Base-by-base conservation (phyloP, 495 filamentous ascomycete genomes). In the Oleoguttula mirabilis region DNA sequence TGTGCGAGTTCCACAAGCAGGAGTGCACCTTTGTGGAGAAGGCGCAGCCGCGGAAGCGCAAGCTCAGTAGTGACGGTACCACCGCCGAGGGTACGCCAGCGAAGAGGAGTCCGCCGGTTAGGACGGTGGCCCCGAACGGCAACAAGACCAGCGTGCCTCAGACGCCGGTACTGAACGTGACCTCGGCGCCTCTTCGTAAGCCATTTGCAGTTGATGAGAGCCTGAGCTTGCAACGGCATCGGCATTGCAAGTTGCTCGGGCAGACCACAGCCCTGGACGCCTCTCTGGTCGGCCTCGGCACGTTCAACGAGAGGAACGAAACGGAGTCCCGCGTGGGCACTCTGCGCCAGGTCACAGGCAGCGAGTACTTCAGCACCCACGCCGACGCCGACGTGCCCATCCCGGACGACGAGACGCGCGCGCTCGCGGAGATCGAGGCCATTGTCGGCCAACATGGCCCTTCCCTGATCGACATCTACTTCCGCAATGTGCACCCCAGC, bases 381-480 rank as follows among this genome's bases (percentile, higher is more conserved):
- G 74, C 77, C 22, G 81, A 84, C 55, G 63, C 69, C 36, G 64
- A 65, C 54, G 75, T 76, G 5, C 74, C 73, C 31, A 72, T 73
- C 24, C 67, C 77, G 51, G 70, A 72, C 22, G 76, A 77, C 39
- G 68, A 69, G 27, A 61, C 69, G 32, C 70, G 81, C 36, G 77
- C 87, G 45, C 65, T 82, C 40, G 80, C 86, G 54, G 76, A 76
- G 52, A 79, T 96, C 54, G 85, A 96, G 60, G 74, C 72, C 45
- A 65, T 90, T 52, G 81, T 95, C 36, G 74, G 80, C 22, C 83
- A 84, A 4, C 76, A 94, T 60, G 86, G 86, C 31, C 73, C 77
- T 42, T 76, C 76, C 10, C 56, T 94, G 57, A 76, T 95, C 37
- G 81, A 88, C 45, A 70, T 92, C 38, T 98, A 88, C 67, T 93